Conservation (phyloP, 768 basidiomycete species). For the Pulveroboletus sp. region DNA sequence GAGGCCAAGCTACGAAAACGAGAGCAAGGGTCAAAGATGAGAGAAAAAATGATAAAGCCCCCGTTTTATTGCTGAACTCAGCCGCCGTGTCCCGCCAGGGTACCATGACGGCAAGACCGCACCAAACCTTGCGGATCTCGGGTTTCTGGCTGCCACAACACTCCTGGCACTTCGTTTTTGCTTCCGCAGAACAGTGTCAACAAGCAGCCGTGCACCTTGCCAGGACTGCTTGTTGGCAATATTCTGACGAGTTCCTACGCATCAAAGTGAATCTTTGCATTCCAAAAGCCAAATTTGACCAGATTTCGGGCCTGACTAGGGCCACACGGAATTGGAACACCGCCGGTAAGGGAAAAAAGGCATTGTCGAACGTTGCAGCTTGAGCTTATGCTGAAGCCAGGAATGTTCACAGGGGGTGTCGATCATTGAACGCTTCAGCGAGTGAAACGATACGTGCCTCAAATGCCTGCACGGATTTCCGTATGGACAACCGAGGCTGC, state of each 20-base stretch:
- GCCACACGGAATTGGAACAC: conserved; percentile 16
- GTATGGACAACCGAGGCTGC: no score
- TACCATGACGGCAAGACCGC: conserved; percentile 24
- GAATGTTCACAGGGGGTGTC: neutral
- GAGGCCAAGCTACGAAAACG: conserved; percentile 1
- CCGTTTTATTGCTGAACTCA: conserved; percentile 19
- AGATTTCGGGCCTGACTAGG: neutral
- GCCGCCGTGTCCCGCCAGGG: conserved; percentile 22
- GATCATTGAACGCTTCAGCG: neutral
- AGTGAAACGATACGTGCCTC: neutral
- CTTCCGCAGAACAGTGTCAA: conserved; percentile 11
- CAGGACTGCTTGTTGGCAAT: neutral
- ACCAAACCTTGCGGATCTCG: conserved; percentile 24
- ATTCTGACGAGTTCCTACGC: neutral
- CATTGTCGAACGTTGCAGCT: no score
- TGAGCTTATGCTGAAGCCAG: neutral
- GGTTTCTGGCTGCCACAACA: conserved; percentile 13
- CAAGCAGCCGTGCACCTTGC: neutral
- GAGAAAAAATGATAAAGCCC: conserved; percentile 1
- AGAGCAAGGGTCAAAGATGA: conserved; percentile 1
- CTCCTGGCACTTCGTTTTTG: conserved; percentile 10
- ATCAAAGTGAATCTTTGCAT: conserved; percentile 6
- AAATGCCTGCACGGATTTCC: neutral
- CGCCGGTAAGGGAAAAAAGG: conserved; percentile 1
- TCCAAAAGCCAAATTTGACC: neutral